A percentile compares a stretch with the other conserved stretches of the same genome.
Evolutionary conservation across 768 basidiomycete species (phyloP).

Genomic region (Phlebiopsis gigantea): DNA sequence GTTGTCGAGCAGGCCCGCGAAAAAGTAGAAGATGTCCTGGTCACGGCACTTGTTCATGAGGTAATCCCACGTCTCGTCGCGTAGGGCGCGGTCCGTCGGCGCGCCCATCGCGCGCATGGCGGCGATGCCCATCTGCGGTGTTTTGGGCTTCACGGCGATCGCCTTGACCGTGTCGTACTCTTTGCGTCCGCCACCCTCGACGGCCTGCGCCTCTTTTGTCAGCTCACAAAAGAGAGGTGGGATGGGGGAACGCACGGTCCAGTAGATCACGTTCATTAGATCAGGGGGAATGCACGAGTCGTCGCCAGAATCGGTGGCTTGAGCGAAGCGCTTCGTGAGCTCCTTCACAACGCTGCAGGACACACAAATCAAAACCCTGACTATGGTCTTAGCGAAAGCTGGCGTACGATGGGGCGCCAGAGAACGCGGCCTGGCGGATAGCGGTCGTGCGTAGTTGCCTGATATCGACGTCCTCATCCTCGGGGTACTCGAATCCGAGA

Average conservation of each 20-base stretch:
- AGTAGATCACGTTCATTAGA: conserved; percentile 53
- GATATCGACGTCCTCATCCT: conserved; percentile 60
- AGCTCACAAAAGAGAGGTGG: conserved; percentile 9
- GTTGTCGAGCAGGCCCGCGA: conserved; percentile 33
- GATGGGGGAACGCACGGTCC: conserved; percentile 35
- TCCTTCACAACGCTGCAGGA: conserved; percentile 66
- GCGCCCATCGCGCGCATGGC: conserved; percentile 51
- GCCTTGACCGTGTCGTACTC: conserved; percentile 73
- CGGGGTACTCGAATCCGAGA: conserved; percentile 72
- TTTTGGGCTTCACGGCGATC: conserved; percentile 67
- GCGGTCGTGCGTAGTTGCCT: conserved; percentile 72
- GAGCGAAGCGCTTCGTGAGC: conserved; percentile 62
- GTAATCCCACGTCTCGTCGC: conserved; percentile 39
- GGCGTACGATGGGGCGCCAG: conserved; percentile 37
- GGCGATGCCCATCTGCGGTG: conserved; percentile 65
- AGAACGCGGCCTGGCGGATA: conserved; percentile 48
- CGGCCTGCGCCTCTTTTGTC: conserved; percentile 40
- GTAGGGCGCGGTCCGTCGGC: conserved; percentile 31
- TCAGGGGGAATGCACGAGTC: conserved; percentile 78
- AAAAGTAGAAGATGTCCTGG: conserved; percentile 31
- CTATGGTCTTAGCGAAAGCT: not conserved
- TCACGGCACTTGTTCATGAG: conserved; percentile 25
- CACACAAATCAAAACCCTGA: not conserved
- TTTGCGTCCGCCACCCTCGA: conserved; percentile 62
- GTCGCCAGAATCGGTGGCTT: conserved; percentile 67